phyloP scores from a whole-genome alignment of 805 yeast species.

The Hanseniaspora clermontiae region DNA sequence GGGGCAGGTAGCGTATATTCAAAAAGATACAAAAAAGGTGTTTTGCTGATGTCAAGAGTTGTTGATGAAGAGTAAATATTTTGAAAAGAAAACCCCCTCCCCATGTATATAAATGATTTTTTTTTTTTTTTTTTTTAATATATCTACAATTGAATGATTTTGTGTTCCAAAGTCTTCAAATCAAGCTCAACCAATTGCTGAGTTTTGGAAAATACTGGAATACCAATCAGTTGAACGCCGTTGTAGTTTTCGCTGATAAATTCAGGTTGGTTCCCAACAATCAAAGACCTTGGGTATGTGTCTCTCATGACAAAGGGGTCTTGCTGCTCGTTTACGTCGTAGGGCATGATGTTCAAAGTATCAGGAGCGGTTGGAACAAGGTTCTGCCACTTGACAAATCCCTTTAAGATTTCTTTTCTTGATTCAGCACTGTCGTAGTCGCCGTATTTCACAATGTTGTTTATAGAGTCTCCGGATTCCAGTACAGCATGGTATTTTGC shows the following conservation, averaged over 20 bases:
- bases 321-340: constrained; percentile 29
- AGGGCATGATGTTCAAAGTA: constrained; percentile 84
- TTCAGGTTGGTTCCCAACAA: constrained; percentile 69
- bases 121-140: not conserved
- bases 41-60: not conserved
- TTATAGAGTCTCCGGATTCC: constrained; percentile 73
- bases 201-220: constrained; percentile 47
- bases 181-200: not conserved
- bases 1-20: constrained; percentile 6
- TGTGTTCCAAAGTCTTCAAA: not conserved
- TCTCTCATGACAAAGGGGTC: constrained; percentile 70
- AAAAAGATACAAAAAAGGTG: not conserved
- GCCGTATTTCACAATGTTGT: constrained; percentile 59
- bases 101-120: not conserved
- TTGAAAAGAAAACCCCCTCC: not conserved
- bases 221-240: constrained; percentile 43
- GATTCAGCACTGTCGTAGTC: constrained; percentile 22
- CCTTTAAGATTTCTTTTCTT: constrained; percentile 46
- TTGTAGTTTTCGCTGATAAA: constrained; percentile 35
- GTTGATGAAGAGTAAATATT: not conserved
- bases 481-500: constrained; percentile 51
- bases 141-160: not conserved
- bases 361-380: constrained; percentile 93
- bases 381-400: constrained; percentile 71
- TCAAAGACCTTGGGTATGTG: constrained; percentile 75